phyloP scores from a whole-genome alignment of 345 rosid genomes.

The Lumnitzera racemosa region DNA sequence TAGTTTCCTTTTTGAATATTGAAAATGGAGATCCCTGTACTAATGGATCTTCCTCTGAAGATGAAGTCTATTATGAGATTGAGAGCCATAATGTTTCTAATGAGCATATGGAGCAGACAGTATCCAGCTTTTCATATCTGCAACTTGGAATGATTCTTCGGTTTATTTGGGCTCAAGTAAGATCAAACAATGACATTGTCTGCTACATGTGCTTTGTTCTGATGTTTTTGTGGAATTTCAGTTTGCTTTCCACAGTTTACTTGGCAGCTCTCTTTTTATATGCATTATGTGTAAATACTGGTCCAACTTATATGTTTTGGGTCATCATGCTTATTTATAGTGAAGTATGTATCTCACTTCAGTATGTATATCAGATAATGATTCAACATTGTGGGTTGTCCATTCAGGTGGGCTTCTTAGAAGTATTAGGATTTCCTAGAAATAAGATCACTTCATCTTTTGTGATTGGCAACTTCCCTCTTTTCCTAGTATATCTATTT shows the following conservation, averaged over 20 bases:
- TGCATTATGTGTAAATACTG: conserved; percentile 30
- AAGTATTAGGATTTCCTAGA: conserved; percentile 33
- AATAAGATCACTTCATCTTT: conserved; percentile 27
- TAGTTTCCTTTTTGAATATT: conserved; percentile 28
- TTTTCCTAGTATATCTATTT: conserved; percentile 30
- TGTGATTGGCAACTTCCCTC: conserved; percentile 29
- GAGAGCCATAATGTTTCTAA: conserved; percentile 18
- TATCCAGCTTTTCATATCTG: conserved; percentile 12
- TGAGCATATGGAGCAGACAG: conserved; percentile 16
- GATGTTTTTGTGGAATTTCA: conserved; percentile 37
- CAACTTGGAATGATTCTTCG: conserved; percentile 24
- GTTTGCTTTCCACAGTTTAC: conserved; percentile 36
- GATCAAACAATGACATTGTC: conserved; percentile 32
- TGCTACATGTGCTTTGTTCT: conserved; percentile 40
- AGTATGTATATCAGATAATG: conserved; percentile 36
- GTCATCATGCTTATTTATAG: conserved; percentile 34
- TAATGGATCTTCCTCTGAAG: conserved; percentile 14
- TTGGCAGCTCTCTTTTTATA: conserved; percentile 31
- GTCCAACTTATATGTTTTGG: conserved; percentile 36
- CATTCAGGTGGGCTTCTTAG: conserved; percentile 17
- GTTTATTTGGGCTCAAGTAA: conserved; percentile 33
- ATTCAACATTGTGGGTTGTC: conserved; percentile 29
- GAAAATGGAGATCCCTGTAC: conserved; percentile 14
- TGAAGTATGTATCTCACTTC: conserved; percentile 26
- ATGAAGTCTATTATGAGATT: conserved; percentile 32